Evolutionary conservation across 192 early-diverging fungal species (phyloP), one percentile per base, ranked within the genome.

Genomic region (Thamnidium elegans): DNA sequence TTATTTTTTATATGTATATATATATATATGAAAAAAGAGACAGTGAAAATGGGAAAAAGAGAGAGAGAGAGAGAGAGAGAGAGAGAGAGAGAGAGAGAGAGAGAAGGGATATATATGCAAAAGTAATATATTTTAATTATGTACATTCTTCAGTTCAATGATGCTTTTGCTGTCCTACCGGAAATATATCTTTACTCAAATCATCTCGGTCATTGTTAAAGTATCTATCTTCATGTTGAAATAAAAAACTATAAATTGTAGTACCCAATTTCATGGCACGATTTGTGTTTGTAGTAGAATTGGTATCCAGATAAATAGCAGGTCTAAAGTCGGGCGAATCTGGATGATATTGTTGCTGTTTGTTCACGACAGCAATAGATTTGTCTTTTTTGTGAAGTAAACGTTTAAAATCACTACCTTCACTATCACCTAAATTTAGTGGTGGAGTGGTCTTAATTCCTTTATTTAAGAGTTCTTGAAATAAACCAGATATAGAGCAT

Each of bases 161-260:
- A 3, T 20, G 55, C n/a, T 3, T 34, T 42, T 59, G 13, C 14
- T 59, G 36, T 45, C 58, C 58, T 7, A 59, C 58, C 36, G 58
- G 58, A 59, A 59, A 59, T 59, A 59, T 59, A 59, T 59, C 58
- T 19, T 59, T 39, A 45, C 58, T 59, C 19, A 59, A 36, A 44
- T 59, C 58, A 43, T 59, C 20, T 59, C 58, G 36, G 43, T 59
- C 58, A 43, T 59, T 7, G 23, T 59, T 59, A 23, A 59, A 59
- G 43, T 59, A 59, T 26, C 58, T 21, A 30, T 59, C 58, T 42
- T 59, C 58, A 2, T 59, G 58, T 10, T 59, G 58, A 26, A 59
- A 59, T 21, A 43, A 26, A 5, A 45, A 31, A 17, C 20, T 19
- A 42, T 59, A 59, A n/a, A 59, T 8, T 30, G 42, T 44, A 1